Evolutionary conservation across 2,329 filamentous ascomycete species (phyloP).

Genomic region (Claviceps citrina): DNA sequence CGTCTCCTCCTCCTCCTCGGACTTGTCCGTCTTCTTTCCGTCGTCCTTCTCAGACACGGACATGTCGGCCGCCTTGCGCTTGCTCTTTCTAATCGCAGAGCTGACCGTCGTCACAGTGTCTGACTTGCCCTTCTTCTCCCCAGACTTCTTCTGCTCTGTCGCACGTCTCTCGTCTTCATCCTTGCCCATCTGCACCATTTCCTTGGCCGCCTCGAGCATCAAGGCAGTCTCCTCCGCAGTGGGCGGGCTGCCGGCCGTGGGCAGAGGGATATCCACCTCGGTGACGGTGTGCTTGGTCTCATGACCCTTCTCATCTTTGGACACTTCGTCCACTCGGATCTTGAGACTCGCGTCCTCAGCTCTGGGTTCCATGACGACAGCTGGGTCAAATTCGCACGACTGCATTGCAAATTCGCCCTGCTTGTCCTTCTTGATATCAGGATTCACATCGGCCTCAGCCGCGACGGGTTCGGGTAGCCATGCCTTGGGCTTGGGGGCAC

Average conservation of each 20-base stretch:
- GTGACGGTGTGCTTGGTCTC: constrained; percentile 60
- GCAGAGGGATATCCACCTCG: constrained; percentile 56
- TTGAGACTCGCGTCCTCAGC: constrained; percentile 47
- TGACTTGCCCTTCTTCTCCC: constrained; percentile 24
- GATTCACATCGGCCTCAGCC: constrained; percentile 16
- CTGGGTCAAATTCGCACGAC: constrained; percentile 34
- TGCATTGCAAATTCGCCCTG: constrained; percentile 26
- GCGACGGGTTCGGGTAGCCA: constrained; percentile 19
- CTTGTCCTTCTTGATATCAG: constrained; percentile 16
- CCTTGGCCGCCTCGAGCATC: constrained; percentile 74
- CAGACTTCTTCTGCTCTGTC: constrained; percentile 23
- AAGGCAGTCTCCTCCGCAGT: constrained; percentile 62
- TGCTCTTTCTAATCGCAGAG: constrained; percentile 35
- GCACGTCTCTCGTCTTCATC: constrained; percentile 26
- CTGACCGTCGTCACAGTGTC: constrained; percentile 16
- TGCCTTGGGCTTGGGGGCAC: constrained; percentile 29
- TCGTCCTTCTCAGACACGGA: constrained; percentile 45
- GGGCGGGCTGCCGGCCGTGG: constrained; percentile 46
- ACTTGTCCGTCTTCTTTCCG: constrained; percentile 22
- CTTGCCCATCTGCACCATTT: constrained; percentile 64
- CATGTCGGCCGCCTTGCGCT: constrained; percentile 62
- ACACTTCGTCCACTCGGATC: constrained; percentile 51
- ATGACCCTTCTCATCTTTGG: constrained; percentile 36
- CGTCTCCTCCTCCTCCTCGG: constrained; percentile 16
- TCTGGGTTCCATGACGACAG: constrained; percentile 32